Percentiles rank a stretch among this genome's conserved stretches.
Evolutionary conservation across 2,329 filamentous ascomycete genomes (phyloP).

Genomic region (Metarhizium brunneum): DNA sequence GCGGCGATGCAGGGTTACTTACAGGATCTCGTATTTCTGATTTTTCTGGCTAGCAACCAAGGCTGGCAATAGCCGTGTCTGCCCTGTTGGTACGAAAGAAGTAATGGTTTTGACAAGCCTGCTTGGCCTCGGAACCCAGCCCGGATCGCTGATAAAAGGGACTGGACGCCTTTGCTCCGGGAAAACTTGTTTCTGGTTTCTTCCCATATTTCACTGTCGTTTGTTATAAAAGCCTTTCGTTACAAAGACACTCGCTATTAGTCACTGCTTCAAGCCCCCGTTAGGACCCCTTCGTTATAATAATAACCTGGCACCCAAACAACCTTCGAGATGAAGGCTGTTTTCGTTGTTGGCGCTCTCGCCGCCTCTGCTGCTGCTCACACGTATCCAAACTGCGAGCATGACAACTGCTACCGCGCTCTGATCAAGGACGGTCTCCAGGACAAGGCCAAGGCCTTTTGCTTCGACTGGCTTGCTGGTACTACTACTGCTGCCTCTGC

Average conservation of each 20-base stretch:
- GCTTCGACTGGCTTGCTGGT: slow-evolving; percentile 21
- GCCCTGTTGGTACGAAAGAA: too few species aligned
- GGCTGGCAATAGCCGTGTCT: neutral
- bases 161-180: neutral
- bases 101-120: neutral
- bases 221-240: slow-evolving; percentile 3
- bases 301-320: neutral
- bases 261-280: neutral
- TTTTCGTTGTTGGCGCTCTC: slow-evolving; percentile 20
- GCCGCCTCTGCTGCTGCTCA: slow-evolving; percentile 20
- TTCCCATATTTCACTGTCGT: neutral
- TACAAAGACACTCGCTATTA: slow-evolving; percentile 3
- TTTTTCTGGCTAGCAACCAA: neutral
- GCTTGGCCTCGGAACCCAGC: neutral
- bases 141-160: slow-evolving; percentile 3
- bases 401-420: slow-evolving; percentile 27
- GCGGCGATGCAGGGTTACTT: slow-evolving; percentile 9
- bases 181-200: neutral
- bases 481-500: slow-evolving; percentile 16
- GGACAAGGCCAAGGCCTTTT: slow-evolving; percentile 20
- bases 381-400: slow-evolving; percentile 20
- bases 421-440: slow-evolving; percentile 22
- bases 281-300: slow-evolving; percentile 15
- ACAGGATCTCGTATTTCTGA: slow-evolving; percentile 10
- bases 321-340: slow-evolving; percentile 23